These are phyloP conservation scores for Pyronema domesticum DNA, from an alignment of 495 filamentous ascomycete genomes.

Conservation along the genomic window DNA sequence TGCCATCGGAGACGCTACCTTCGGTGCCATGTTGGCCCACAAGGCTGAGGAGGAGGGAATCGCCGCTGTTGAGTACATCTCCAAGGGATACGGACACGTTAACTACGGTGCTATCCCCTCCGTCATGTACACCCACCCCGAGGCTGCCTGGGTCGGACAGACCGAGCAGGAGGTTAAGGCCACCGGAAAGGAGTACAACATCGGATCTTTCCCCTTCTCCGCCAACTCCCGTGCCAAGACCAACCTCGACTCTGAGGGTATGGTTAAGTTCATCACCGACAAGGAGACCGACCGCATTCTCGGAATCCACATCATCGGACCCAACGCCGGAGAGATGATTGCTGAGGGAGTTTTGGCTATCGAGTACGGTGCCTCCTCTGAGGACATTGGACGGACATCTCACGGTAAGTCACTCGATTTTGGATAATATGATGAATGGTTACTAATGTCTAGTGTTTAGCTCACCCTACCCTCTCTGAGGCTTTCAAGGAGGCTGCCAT, in stretches of 20 bases:
- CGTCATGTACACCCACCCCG: constrained; percentile 98
- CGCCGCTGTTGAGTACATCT: constrained; percentile 87
- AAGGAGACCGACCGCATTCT: constrained; percentile 92
- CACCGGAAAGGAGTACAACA: constrained; percentile 70
- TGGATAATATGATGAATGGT: neutral
- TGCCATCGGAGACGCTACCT: constrained; percentile 89
- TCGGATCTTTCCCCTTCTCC: constrained; percentile 88
- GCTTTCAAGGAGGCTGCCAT: constrained; percentile 99
- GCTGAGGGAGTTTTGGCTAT: constrained; percentile 88
- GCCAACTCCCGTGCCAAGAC: constrained; percentile 98
- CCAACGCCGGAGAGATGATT: constrained; percentile 98
- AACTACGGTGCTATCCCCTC: constrained; percentile 97
- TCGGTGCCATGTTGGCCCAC: constrained; percentile 97
- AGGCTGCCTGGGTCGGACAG: constrained; percentile 97
- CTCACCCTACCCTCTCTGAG: constrained; percentile 89
- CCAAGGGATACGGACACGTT: constrained; percentile 91
- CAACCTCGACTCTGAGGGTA: constrained; percentile 87
- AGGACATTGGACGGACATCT: constrained; percentile 88
- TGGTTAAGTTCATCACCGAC: constrained; percentile 94
- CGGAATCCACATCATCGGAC: constrained; percentile 88
- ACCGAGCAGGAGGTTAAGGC: constrained; percentile 92
- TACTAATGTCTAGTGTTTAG: constrained; percentile 7
- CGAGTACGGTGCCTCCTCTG: constrained; percentile 87
- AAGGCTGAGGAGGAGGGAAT: constrained; percentile 98
- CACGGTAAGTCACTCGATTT: constrained; percentile 35